Base-by-base conservation (phyloP, 495 filamentous ascomycete species). In the Penicillium angulare region DNA sequence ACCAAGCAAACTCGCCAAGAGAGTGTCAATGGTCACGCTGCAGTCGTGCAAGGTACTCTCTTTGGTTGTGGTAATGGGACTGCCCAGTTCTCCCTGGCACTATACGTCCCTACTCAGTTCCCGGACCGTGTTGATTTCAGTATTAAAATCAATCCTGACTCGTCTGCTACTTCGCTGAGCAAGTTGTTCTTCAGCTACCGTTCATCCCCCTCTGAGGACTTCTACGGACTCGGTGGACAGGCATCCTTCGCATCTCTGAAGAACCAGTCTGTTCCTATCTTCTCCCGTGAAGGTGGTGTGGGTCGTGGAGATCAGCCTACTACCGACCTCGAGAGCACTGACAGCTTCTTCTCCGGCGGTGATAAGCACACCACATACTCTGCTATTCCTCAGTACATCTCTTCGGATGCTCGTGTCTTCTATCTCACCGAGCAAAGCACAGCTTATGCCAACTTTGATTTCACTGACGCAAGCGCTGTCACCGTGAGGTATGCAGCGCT, bases 231-330 rank as follows among this genome's bases (percentile, higher is more conserved):
- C 5, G 63, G 63, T 42, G 60, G 41, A 5, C 63, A 66, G 40
- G 63, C 48, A 2, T 66, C 63, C 13, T 66, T 63, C 18, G 60
- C 63, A 0, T 66, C 63, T 0, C 42, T 66, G 50, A 66, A 66
- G 27, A 66, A 63, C 33, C 60, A 60, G 23, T 52, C 63, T 0
- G 55, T 63, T 12, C 60, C 63, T 1, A 61, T 66, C 23, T 65
- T 65, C 42, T 63, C 59, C 0, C 53, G 62, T 6, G 62, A 65
- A 31, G 56, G 60, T 33, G 63, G 63, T 21, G 63, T 65, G 17
- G 60, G 63, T 18, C 60, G 63, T 24, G 63, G 63, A 5, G 63
- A 66, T 15, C 49, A 66, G 52, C 63, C 60, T 3, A 58, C 57
- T 5, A 60, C 57, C 6, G 15, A 26, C 3, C 49, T 64, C 2